Evolutionary conservation across 164 flowering plant genomes (phyloP), one percentile per base, ranked within the genome.

Genomic region (Brasenia schreberi): DNA sequence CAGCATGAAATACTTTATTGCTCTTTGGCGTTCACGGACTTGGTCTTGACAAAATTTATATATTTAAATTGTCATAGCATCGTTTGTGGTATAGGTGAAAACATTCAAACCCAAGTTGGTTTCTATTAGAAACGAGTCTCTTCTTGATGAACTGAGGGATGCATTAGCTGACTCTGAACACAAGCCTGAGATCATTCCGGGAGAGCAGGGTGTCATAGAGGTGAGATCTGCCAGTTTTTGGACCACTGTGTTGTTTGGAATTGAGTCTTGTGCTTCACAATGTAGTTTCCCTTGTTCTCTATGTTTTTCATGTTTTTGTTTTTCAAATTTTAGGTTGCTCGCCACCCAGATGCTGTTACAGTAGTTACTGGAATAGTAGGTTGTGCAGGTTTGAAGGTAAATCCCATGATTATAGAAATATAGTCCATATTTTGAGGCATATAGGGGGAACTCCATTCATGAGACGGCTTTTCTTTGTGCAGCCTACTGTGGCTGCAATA

Each of bases 321-420:
- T 18, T 23, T 44, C 69, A 52, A 67, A 68, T 72, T 70, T 73
- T 82, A 94, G 99, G 99, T 91, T 78, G 99, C 99, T 39, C 88
- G 97, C 27, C 99, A 94, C 70, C 88, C 89, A 16, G 99, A 94
- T 79, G 97, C 95, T 66, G 93, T 78, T 43, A 89, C 87, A 5
- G 99, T 91, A n/a, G 99, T 94, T 42, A 94, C 99, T 6, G 99
- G 97, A 65, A 94, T 94, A 67, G 99, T 94, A 68, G 99, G 99
- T 65, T 94, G 99, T 77, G 99, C 97, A 18, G 99, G 97, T 71
- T 74, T 94, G 64, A 85, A 87, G 95, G 99, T 89, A 80, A 65
- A 44, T 61, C 33, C 1, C 63, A 33, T 33, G 39, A 33, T 33
- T 33, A 33, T 33, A 33, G 1, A 33, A 33, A 33, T 33, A 33